phyloP scores from a whole-genome alignment of 208 protist species.

The Leishmania major region DNA sequence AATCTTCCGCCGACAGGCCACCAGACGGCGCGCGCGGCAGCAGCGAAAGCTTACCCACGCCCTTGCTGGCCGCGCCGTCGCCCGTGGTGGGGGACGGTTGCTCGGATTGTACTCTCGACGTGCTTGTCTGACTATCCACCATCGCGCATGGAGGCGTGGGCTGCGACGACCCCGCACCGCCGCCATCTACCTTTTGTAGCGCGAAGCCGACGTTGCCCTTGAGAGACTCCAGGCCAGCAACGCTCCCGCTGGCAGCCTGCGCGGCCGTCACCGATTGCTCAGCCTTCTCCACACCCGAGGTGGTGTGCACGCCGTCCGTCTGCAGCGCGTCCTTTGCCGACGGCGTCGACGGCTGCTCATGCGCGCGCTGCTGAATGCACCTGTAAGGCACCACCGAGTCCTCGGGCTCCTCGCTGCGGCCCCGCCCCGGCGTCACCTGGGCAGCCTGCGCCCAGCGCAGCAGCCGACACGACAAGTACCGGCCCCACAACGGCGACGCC shows the following conservation, averaged over 20 bases:
- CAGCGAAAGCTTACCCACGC: not conserved
- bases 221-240: not conserved
- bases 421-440: constrained; percentile 10
- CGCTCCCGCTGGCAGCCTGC: not conserved
- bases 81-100: constrained; percentile 1
- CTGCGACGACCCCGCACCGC: not conserved
- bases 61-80: not conserved
- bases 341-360: not conserved
- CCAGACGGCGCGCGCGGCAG: not conserved
- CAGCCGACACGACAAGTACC: constrained; percentile 5
- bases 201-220: constrained; percentile 6
- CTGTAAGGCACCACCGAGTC: constrained; percentile 5
- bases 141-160: not conserved
- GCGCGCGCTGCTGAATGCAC: constrained; percentile 22
- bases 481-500: constrained; percentile 15
- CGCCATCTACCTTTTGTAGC: not conserved
- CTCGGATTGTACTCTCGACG: not conserved
- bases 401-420: constrained; percentile 11
- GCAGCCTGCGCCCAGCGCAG: constrained; percentile 26
- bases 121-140: not conserved
- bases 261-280: not conserved
- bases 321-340: constrained; percentile 23
- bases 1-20: not conserved
- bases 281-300: constrained; percentile 34
- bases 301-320: constrained; percentile 48